phyloP scores from a whole-genome alignment of 148 eudicot species.

The Vaccinium darrowii region DNA sequence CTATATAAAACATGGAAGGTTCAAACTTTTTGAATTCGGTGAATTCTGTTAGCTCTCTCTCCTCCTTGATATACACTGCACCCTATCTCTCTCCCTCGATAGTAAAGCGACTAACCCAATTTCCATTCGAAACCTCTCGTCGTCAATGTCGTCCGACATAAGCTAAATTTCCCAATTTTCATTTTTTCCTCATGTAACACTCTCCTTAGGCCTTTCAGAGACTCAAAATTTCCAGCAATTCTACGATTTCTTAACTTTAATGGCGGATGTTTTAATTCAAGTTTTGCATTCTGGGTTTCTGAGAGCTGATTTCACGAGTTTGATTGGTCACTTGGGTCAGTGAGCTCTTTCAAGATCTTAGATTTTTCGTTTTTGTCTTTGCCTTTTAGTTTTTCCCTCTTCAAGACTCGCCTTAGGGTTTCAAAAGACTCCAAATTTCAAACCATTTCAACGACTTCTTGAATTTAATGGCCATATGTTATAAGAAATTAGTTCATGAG shows the following conservation, averaged over 20 bases:
- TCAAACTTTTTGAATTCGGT: too few species aligned
- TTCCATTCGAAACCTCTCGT: neutral
- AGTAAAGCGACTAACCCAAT: neutral
- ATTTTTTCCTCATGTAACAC: neutral
- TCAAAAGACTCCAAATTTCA: neutral
- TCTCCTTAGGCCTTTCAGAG: neutral
- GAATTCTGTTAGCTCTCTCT: too few species aligned
- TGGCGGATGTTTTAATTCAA: neutral
- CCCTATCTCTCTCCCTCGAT: neutral
- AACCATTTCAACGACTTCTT: neutral
- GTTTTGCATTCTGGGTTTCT: neutral
- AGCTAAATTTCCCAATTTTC: slow-evolving; percentile 34
- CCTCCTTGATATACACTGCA: too few species aligned
- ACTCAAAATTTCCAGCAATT: neutral
- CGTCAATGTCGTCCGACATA: slow-evolving; percentile 66
- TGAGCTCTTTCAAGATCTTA: neutral
- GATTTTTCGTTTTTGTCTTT: neutral
- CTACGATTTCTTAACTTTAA: neutral
- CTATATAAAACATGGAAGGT: too few species aligned
- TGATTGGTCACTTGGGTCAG: neutral
- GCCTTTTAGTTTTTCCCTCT: neutral
- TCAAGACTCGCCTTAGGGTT: neutral
- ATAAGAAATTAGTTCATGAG: slow-evolving; percentile 18
- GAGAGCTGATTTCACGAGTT: neutral
- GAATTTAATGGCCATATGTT: neutral